Percentiles rank a stretch among this genome's conserved stretches.
Evolutionary conservation across 176 grass and related monocot genomes (phyloP).

Genomic region (Cocos nucifera): DNA sequence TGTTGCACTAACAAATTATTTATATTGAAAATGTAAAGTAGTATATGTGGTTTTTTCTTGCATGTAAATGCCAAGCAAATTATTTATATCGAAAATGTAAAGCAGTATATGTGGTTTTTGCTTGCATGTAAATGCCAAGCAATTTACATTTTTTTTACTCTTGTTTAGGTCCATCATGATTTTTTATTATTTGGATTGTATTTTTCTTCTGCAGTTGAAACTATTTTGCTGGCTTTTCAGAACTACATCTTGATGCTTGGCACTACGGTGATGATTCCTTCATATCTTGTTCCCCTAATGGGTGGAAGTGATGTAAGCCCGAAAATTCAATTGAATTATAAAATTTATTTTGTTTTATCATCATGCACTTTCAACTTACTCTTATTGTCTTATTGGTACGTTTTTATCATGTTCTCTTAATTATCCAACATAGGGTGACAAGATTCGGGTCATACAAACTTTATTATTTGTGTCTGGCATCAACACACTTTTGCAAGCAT

Average conservation of each 20-base stretch:
- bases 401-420: not conserved
- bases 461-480: constrained; percentile 46
- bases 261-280: constrained; percentile 41
- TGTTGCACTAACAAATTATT: too few relatives aligned
- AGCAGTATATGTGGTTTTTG: too few relatives aligned
- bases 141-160: too few relatives aligned
- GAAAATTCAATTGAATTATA: too few relatives aligned
- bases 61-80: too few relatives aligned
- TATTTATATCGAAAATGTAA: too few relatives aligned
- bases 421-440: constrained; percentile 29
- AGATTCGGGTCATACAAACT: constrained; percentile 44
- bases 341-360: not conserved
- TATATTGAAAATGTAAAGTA: too few relatives aligned
- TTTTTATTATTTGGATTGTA: too few relatives aligned
- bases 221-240: constrained; percentile 37
- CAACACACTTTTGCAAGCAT: constrained; percentile 49
- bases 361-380: not conserved
- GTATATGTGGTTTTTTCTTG: too few relatives aligned
- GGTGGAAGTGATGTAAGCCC: constrained; percentile 28
- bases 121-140: too few relatives aligned
- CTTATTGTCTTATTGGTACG: not conserved
- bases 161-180: too few relatives aligned
- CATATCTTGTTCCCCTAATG: constrained; percentile 35
- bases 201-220: constrained; percentile 30
- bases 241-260: constrained; percentile 42